A percentile compares a stretch with the other conserved stretches of the same genome.
Conservation (phyloP, 139 green algal species). For the Diplosphaera chodatii region DNA sequence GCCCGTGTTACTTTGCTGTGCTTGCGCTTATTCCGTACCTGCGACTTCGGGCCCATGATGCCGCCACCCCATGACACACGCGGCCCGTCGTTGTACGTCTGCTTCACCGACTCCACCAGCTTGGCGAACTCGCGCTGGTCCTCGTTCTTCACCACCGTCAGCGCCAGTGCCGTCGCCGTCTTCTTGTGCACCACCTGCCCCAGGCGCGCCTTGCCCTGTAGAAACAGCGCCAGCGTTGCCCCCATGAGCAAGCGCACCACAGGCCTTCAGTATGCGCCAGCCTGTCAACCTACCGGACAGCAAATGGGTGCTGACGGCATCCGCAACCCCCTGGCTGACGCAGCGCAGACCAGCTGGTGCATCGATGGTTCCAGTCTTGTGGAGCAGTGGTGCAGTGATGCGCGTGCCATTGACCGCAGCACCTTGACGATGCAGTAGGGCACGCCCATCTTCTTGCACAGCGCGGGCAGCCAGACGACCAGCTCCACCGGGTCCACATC, state of each 20-base stretch:
- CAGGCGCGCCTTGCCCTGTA: conserved; percentile 83
- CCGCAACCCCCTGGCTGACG: too few species aligned
- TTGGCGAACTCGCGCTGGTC: conserved; percentile 97
- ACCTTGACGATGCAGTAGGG: conserved; percentile 99
- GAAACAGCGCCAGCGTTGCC: not conserved
- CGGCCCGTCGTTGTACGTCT: conserved; percentile 82
- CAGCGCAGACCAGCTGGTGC: too few species aligned
- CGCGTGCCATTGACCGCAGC: too few species aligned
- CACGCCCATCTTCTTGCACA: conserved; percentile 99
- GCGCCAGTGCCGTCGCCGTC: conserved; percentile 84
- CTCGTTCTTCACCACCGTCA: conserved; percentile 96
- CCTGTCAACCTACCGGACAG: too few species aligned
- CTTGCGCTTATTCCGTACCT: conserved; percentile 30
- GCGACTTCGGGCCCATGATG: conserved; percentile 96
- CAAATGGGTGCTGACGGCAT: too few species aligned
- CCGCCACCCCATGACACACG: conserved; percentile 88
- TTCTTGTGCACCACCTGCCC: conserved; percentile 97
- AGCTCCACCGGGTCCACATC: conserved; percentile 99
- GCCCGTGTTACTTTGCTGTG: too few species aligned
- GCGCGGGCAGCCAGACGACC: conserved; percentile 96
- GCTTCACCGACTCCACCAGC: conserved; percentile 91
- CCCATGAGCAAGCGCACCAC: not conserved
- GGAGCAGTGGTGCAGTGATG: too few species aligned
- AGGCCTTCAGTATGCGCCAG: too few species aligned
- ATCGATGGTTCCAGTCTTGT: too few species aligned